Percentiles rank a stretch among this genome's conserved stretches.
Conservation (phyloP, 768 basidiomycete genomes). For the Amanita exitialis region DNA sequence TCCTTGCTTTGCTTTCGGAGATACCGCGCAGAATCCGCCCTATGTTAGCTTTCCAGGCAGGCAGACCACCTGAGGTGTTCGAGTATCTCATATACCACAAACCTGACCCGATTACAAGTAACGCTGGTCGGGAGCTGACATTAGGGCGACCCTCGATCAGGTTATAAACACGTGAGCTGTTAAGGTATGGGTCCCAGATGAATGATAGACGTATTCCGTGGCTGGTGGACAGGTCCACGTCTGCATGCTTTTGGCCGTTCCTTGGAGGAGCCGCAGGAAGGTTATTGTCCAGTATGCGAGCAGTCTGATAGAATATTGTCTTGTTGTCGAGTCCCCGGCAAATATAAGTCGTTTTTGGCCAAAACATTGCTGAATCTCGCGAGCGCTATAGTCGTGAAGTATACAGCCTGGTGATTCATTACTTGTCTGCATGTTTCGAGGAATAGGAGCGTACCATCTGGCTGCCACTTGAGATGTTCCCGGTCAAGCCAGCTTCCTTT, state of each 20-base stretch:
- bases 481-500: conserved; percentile 74
- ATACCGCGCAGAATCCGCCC: conserved; percentile 52
- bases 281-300: conserved; percentile 46
- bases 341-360: conserved; percentile 57
- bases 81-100: conserved; percentile 85
- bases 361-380: conserved; percentile 46
- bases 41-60: conserved; percentile 70
- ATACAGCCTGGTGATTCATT: conserved; percentile 57
- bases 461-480: conserved; percentile 71
- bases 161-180: conserved; percentile 44
- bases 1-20: conserved; percentile 20
- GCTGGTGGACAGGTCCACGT: conserved; percentile 40
- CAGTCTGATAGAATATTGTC: conserved; percentile 68
- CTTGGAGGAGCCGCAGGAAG: conserved; percentile 42
- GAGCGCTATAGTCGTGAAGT: conserved; percentile 52
- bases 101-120: conserved; percentile 79
- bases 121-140: conserved; percentile 30
- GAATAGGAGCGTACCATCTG: conserved; percentile 47
- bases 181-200: conserved; percentile 85
- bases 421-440: neutral
- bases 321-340: conserved; percentile 77
- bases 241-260: conserved; percentile 58
- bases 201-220: conserved; percentile 46
- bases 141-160: conserved; percentile 21
- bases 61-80: conserved; percentile 59